Base-by-base conservation (phyloP, 371 early-diverging fungal genomes). In the Syncephalastrum monosporum region DNA sequence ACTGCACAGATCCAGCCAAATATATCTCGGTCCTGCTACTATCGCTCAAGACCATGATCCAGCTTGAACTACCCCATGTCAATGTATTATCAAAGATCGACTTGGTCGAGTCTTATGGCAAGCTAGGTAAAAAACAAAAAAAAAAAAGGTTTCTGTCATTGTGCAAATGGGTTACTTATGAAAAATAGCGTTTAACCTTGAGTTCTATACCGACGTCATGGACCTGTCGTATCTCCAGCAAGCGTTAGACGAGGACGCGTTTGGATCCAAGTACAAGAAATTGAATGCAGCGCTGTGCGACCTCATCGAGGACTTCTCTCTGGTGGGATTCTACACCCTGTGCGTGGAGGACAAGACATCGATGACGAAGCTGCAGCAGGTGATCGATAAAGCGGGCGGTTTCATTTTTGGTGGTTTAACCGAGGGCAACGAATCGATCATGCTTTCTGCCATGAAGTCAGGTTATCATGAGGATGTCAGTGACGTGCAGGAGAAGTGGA, bases 11-110 rank as follows among this genome's bases (percentile, higher is more conserved):
- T 70, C 83, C 92, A 3, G 72, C 94, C 10, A 98, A 98, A 67
- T 98, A 89, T 72, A 90, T 98, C 51, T 89, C 95, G 0, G 97
- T 96, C 0, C 80, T 96, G 10, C 54, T 98, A 42, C 72, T 91
- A 47, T 89, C 93, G 0, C 82, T 93, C 33, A 87, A 91, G 55
- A 90, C 91, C 1, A 98, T 97, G 97, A 75, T 95, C 12, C 92
- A 94, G 71, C 82, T 99, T 8, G 95, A 96, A 57, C 69, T 98
- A 21, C 98, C 99, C 16, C 96, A 98, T 64, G 82, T 99, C 57
- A 98, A 98, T 72, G 93, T 98, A 8, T 67, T 99, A 46, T 91
- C 93, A 12, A 99, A 99, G 68, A 85, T 96, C 53, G 99, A 99
- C 70, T 65, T 99, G 48, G 74, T 97, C 33, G 89, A 88, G 61